Base-by-base conservation (phyloP, 2,329 filamentous ascomycete species). In the Moelleriella libera region DNA sequence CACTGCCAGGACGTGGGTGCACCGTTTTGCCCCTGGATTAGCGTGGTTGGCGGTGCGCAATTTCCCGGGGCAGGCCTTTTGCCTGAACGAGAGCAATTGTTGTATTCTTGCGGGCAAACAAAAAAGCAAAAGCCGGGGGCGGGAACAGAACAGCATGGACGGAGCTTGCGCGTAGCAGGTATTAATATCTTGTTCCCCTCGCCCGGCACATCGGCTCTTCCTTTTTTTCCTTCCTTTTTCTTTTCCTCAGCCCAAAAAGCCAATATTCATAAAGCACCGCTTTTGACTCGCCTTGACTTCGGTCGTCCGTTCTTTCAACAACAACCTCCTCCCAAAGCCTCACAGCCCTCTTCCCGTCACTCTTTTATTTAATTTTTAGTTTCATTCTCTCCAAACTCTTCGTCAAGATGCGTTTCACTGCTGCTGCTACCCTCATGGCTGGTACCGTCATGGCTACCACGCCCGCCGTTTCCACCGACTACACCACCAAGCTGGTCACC, bases 401-500 rank as follows among this genome's bases (percentile, higher is more conserved):
- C 53, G 56, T 70, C 76, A 80, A 79, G 60, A 81, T 81, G 77
- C 74, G 74, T 76, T 79, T 78, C 74, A 60, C 72, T 58, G 67
- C 70, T 61, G 60, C 55, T 40, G 44, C 44, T 11, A 43, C 45
- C 45, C 44, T 74, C 59, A 67, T 78, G 57, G 66, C 64, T 56
- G 53, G 63, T 58, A 52, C 57, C 48, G 53, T 53, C 52, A 45
- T 51, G 48, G 47, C 49, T 48, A 40, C 47, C 45, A 45, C 39
- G 48, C 61, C 62, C 53, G 58, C 61, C 55, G 52, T 68, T 54
- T 64, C 63, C 46, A 72, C 75, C 60, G 68, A 76, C 67, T 79
- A 73, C 70, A 63, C 68, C 63, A 80, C 76, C 58, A 66, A 72
- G 62, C 64, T 76, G 59, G 65, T 75, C 56, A 82, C 78, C 65